phyloP scores from a whole-genome alignment of 495 filamentous ascomycete species.

The Penicillium arizonense region DNA sequence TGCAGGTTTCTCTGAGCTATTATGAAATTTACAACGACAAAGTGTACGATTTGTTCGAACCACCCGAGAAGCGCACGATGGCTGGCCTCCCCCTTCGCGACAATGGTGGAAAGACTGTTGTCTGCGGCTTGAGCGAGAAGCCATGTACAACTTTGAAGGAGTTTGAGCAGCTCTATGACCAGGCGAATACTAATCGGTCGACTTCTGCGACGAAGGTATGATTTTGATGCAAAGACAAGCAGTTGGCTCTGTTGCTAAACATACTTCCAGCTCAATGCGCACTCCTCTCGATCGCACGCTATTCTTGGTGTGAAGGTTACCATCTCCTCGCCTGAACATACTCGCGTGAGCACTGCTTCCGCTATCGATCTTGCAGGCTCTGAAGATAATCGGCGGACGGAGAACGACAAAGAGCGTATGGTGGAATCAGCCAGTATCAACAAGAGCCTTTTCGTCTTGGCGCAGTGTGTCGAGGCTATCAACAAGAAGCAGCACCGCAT shows the following conservation, averaged over 20 bases:
- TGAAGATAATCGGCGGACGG: constrained; percentile 92
- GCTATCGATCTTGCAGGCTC: constrained; percentile 97
- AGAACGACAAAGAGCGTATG: constrained; percentile 90
- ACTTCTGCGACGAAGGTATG: constrained; percentile 85
- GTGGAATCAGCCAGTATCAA: constrained; percentile 98
- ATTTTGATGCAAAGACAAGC: not conserved
- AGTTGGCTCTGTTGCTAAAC: not conserved
- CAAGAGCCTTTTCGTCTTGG: constrained; percentile 92
- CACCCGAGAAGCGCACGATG: constrained; percentile 83
- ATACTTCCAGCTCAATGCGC: constrained; percentile 69
- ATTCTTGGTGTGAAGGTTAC: constrained; percentile 88
- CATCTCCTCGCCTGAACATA: constrained; percentile 67
- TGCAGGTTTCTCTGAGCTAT: constrained; percentile 82
- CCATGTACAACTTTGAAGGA: constrained; percentile 85
- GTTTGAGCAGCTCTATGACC: constrained; percentile 88
- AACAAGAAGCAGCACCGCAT: constrained; percentile 75
- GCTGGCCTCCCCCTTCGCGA: constrained; percentile 88
- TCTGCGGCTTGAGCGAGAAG: constrained; percentile 86
- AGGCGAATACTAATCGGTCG: constrained; percentile 88
- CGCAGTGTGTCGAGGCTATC: constrained; percentile 96
- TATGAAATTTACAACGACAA: constrained; percentile 99
- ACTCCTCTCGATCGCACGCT: constrained; percentile 90
- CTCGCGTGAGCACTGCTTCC: constrained; percentile 77
- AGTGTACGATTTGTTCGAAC: constrained; percentile 89
- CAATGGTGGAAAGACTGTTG: constrained; percentile 82